Evolutionary conservation across 169 alveolate genomes (phyloP).

Genomic region (Plasmodium relictum): DNA sequence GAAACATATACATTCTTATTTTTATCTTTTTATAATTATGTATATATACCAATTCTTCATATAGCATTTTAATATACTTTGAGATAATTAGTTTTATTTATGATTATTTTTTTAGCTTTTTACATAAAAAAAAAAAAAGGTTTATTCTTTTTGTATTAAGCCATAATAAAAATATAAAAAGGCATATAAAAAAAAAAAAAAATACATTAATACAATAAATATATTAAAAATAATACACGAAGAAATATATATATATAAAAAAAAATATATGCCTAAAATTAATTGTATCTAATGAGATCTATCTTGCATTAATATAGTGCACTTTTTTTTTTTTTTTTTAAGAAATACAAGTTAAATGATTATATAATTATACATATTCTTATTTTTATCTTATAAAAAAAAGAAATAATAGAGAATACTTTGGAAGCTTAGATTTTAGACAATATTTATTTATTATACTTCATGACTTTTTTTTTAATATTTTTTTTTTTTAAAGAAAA

Average conservation of each 20-base stretch:
- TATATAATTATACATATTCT: no score
- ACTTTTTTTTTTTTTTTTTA: conserved; percentile 8
- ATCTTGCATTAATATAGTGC: conserved; percentile 3
- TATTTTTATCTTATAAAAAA: no score
- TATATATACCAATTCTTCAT: conserved; percentile 55
- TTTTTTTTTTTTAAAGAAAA: no score
- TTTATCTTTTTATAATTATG: not conserved
- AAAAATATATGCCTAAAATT: conserved; percentile 13
- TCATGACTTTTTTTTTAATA: no score
- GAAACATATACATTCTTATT: not conserved
- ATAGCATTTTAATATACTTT: conserved; percentile 45
- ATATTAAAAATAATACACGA: not conserved
- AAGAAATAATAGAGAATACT: no score
- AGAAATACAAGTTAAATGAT: not conserved
- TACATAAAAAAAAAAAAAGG: conserved; percentile 18
- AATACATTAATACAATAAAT: not conserved
- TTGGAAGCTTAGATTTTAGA: no score
- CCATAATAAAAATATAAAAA: conserved; percentile 4
- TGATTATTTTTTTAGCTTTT: conserved; percentile 21
- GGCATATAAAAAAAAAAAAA: not conserved
- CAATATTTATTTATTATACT: no score
- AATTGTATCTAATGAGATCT: conserved; percentile 24
- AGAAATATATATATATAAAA: conserved; percentile 12
- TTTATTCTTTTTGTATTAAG: conserved; percentile 7
- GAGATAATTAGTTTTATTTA: conserved; percentile 1